Percentiles rank a stretch among this genome's conserved stretches.
Conservation (phyloP, 164 flowering plant genomes). For the Annona squamosa region DNA sequence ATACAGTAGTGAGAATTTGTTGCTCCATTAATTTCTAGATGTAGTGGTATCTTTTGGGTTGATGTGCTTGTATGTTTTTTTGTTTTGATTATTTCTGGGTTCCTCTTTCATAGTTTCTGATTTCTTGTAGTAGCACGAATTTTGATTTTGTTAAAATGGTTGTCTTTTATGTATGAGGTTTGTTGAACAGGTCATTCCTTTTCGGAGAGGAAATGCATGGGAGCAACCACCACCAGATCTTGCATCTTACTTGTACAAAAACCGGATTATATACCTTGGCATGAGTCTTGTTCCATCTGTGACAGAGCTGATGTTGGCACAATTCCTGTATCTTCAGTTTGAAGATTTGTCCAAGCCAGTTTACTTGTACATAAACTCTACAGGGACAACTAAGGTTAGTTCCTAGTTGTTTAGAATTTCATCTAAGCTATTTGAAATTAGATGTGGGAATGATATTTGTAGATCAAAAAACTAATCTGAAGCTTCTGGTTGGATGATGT, state of each 20-base stretch:
- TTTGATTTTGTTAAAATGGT: neutral
- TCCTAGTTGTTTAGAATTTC: neutral
- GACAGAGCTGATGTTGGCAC: conserved; percentile 78
- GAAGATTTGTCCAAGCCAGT: conserved; percentile 79
- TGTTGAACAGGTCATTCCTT: conserved; percentile 74
- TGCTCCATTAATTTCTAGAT: too few species aligned
- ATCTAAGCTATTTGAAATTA: neutral
- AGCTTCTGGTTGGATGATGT: neutral
- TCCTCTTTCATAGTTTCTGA: neutral
- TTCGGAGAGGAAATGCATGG: conserved; percentile 66
- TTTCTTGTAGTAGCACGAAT: neutral
- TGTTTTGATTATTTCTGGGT: too few species aligned
- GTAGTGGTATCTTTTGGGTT: too few species aligned
- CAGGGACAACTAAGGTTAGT: conserved; percentile 82
- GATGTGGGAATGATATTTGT: neutral
- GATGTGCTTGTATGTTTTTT: too few species aligned
- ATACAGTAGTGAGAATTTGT: too few species aligned
- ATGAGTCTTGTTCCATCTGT: conserved; percentile 88
- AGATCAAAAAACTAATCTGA: too few species aligned
- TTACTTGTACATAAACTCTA: conserved; percentile 84
- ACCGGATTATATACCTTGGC: conserved; percentile 88
- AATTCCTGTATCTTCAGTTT: conserved; percentile 78
- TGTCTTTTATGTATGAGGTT: neutral
- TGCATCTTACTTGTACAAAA: conserved; percentile 75
- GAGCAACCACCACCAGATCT: conserved; percentile 97